Evolutionary conservation across 176 grass and related monocot genomes (phyloP).

Genomic region (Carex myosuroides): DNA sequence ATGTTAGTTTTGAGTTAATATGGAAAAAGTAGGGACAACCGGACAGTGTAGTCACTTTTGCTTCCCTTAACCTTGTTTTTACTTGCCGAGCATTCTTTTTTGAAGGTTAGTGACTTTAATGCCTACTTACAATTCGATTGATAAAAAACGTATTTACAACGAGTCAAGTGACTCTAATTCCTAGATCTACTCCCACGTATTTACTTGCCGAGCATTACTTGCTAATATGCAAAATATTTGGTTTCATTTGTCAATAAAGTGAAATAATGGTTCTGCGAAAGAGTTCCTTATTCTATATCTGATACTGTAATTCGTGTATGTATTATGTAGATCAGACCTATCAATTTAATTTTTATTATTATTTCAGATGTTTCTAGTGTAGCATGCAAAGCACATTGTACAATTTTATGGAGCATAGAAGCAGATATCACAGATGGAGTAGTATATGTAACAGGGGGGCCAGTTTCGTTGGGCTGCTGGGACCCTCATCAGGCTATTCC

Average conservation of each 20-base stretch:
- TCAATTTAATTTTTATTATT: constrained; percentile 7
- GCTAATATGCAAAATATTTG: not conserved
- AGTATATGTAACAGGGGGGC: constrained; percentile 73
- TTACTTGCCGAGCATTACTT: not conserved
- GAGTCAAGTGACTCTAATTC: too few species aligned
- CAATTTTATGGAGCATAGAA: constrained; percentile 74
- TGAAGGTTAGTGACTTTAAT: too few species aligned
- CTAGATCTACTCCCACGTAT: too few species aligned
- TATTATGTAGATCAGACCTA: not conserved
- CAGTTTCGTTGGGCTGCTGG: constrained; percentile 79
- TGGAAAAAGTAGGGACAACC: not conserved
- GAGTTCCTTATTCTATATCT: not conserved
- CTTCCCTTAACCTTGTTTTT: not conserved
- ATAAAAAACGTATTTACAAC: too few species aligned
- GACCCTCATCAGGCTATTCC: constrained; percentile 67
- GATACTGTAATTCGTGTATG: not conserved
- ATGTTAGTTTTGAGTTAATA: not conserved
- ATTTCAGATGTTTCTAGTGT: constrained; percentile 49
- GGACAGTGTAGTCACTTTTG: not conserved
- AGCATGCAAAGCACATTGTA: constrained; percentile 74
- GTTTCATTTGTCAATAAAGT: not conserved
- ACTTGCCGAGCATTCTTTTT: not conserved
- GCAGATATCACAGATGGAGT: constrained; percentile 60
- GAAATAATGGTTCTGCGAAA: not conserved
- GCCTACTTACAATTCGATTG: too few species aligned